Conservation (phyloP, 768 basidiomycete genomes). For the Trichaptum fuscoviolaceum region DNA sequence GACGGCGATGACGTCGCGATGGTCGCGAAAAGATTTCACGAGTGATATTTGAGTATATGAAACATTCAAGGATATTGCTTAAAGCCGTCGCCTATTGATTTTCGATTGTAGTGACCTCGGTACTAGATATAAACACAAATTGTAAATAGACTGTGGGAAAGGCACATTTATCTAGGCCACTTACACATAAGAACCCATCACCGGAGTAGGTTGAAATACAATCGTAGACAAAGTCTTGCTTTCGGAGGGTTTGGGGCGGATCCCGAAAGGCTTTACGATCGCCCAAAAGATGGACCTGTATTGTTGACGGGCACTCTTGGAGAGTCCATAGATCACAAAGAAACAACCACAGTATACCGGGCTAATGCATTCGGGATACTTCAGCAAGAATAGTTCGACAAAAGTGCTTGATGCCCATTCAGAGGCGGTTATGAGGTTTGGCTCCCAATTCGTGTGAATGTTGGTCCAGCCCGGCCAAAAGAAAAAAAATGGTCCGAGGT, state of each 20-base stretch:
- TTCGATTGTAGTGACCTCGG: too few relatives aligned
- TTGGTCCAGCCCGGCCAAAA: background rate
- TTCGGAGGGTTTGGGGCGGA: background rate
- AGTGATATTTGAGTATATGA: too few relatives aligned
- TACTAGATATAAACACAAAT: too few relatives aligned
- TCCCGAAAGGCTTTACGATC: background rate
- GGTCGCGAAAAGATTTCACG: too few relatives aligned
- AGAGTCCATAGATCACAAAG: background rate
- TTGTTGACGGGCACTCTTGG: background rate
- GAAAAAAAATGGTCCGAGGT: background rate
- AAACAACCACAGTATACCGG: background rate
- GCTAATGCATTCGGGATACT: slow-evolving; percentile 32
- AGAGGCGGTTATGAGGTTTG: background rate
- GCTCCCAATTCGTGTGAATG: background rate
- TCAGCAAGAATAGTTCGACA: slow-evolving; percentile 19
- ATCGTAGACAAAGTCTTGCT: background rate
- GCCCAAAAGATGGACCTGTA: background rate
- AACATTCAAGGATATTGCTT: too few relatives aligned
- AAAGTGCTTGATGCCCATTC: background rate
- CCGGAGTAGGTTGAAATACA: background rate
- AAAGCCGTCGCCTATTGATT: too few relatives aligned
- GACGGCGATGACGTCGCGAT: too few relatives aligned
- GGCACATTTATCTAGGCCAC: too few relatives aligned
- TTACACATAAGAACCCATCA: too few relatives aligned
- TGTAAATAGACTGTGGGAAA: too few relatives aligned